These are phyloP conservation scores for Stachybotrys elegans DNA, from an alignment of 2,329 filamentous ascomycete genomes.

Conservation along the genomic window DNA sequence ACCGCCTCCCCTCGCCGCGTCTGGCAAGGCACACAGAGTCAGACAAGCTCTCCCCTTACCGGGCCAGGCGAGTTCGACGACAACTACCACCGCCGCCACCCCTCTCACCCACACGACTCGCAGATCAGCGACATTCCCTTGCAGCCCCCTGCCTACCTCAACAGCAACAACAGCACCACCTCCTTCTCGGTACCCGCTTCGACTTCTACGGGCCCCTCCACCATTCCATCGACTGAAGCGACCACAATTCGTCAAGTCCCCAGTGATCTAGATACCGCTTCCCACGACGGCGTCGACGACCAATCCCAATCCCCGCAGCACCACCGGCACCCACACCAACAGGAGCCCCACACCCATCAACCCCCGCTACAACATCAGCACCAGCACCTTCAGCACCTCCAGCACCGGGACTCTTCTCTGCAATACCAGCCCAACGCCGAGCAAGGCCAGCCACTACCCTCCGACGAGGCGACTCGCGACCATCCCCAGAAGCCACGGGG, in stretches of 20 bases:
- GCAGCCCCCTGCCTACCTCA: constrained; percentile 27
- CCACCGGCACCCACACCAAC: constrained; percentile 17
- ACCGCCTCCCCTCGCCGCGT: constrained; percentile 4
- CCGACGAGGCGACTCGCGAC: constrained; percentile 33
- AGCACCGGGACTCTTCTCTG: constrained; percentile 22
- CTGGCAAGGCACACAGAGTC: constrained; percentile 4
- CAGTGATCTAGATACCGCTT: constrained; percentile 36
- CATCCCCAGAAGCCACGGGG: constrained; percentile 11
- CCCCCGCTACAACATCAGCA: constrained; percentile 12
- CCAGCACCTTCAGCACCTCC: constrained; percentile 16
- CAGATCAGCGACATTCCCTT: constrained; percentile 18
- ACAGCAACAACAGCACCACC: not conserved
- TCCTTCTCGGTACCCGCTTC: not conserved
- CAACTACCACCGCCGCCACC: constrained; percentile 27
- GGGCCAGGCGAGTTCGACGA: constrained; percentile 36
- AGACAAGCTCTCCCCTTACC: constrained; percentile 34
- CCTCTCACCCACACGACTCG: constrained; percentile 38
- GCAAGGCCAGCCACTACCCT: constrained; percentile 26
- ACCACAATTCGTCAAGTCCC: constrained; percentile 45
- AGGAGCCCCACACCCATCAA: constrained; percentile 28
- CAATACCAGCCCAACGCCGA: constrained; percentile 4
- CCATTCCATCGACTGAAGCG: constrained; percentile 14
- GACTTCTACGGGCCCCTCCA: not conserved
- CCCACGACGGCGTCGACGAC: constrained; percentile 42
- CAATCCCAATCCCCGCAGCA: constrained; percentile 30